phyloP scores from a whole-genome alignment of 2,329 filamentous ascomycete species.

The Endocalyx cinctus region DNA sequence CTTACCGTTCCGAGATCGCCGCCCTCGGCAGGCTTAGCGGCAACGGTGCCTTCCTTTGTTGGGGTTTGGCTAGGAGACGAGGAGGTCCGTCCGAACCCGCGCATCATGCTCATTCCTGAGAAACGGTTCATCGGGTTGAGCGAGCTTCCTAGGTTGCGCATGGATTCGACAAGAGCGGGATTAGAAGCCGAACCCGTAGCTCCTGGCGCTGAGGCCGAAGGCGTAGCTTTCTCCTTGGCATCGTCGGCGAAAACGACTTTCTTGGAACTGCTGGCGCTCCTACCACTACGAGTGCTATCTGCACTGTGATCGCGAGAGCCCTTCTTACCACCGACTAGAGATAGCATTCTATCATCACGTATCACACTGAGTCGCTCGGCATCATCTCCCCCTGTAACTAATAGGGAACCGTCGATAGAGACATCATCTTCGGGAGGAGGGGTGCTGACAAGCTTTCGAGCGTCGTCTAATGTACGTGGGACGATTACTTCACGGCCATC shows the following conservation, averaged over 20 bases:
- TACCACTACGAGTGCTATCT: constrained; percentile 64
- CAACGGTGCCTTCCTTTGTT: constrained; percentile 26
- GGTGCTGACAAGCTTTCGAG: constrained; percentile 78
- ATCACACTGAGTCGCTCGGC: constrained; percentile 15
- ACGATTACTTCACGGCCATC: constrained; percentile 51
- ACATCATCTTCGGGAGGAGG: constrained; percentile 58
- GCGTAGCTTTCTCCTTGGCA: constrained; percentile 32
- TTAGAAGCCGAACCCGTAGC: no score
- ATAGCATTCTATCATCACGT: constrained; percentile 62
- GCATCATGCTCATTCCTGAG: constrained; percentile 67
- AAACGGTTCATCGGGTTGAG: constrained; percentile 80
- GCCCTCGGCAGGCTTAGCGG: constrained; percentile 38
- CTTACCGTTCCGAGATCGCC: constrained; percentile 56
- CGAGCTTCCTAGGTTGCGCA: constrained; percentile 74
- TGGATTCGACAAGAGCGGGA: constrained; percentile 70
- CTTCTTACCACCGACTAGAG: constrained; percentile 65
- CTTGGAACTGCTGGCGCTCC: constrained; percentile 56
- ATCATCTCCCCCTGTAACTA: constrained; percentile 40
- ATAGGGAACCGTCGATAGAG: constrained; percentile 54
- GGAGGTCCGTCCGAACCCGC: constrained; percentile 63
- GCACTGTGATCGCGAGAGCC: constrained; percentile 64
- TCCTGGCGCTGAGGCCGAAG: constrained; percentile 22
- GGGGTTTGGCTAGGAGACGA: constrained; percentile 35
- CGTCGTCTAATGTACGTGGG: constrained; percentile 90
- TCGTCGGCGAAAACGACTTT: constrained; percentile 50